These are phyloP conservation scores for Rhodamnia rubescens DNA, from an alignment of 345 rosid genomes.

Conservation along the genomic window DNA sequence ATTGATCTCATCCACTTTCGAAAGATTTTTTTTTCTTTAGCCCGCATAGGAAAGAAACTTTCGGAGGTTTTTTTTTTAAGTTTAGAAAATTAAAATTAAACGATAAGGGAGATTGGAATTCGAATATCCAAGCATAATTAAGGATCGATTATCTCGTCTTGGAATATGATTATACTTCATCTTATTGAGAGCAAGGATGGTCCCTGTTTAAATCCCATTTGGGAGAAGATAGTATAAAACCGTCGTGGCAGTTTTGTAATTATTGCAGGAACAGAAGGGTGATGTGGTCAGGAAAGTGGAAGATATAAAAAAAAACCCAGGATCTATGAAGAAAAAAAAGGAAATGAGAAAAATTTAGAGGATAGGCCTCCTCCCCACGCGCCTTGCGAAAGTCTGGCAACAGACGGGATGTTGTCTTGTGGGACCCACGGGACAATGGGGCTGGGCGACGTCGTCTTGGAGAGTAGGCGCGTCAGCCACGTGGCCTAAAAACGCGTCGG, in stretches of 20 bases:
- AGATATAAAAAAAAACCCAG: background rate
- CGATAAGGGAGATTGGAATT: background rate
- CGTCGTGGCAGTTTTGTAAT: background rate
- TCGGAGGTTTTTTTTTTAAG: accelerated
- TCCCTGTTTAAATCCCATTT: background rate
- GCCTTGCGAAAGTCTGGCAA: background rate
- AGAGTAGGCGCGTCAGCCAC: background rate
- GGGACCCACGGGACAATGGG: background rate
- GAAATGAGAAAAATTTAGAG: background rate
- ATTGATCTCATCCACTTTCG: background rate
- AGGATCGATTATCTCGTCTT: background rate
- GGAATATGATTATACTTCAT: background rate
- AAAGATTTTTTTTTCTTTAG: background rate
- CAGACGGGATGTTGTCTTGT: background rate
- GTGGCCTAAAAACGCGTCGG: background rate
- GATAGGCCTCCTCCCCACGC: background rate
- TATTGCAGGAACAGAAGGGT: background rate
- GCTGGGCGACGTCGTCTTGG: background rate
- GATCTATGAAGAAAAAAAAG: background rate
- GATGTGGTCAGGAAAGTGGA: background rate
- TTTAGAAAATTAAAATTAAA: background rate
- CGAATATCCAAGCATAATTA: background rate
- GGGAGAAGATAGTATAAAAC: background rate
- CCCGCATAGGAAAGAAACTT: accelerated
- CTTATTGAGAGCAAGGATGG: background rate